Base-by-base conservation (phyloP, 352 stramenopile genomes). In the Hyaloperonospora brassicae region DNA sequence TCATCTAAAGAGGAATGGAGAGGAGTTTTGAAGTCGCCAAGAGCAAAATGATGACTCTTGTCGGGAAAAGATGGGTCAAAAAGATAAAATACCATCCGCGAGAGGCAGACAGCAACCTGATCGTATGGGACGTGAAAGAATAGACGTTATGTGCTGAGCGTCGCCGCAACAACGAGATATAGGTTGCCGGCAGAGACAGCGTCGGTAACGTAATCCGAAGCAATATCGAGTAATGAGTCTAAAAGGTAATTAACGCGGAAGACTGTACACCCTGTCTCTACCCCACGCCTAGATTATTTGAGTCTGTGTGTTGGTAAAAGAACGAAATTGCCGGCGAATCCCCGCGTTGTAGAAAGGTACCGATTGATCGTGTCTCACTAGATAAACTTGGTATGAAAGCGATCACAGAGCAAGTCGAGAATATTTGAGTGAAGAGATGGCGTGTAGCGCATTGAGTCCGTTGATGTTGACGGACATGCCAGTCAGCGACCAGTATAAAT, bases 391-490 rank as follows among this genome's bases (percentile, higher is more conserved):
- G 36, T 42, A 3, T 42, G 11, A 13, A 21, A 3, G 36, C n/a
- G 36, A 42, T 4, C 11, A 42, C 11, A 3, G 36, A 21, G 36
- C 5, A 42, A n/a, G n/a, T 3, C 5, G 2, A 3, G n/a, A 42
- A 12, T n/a, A 42, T 5, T n/a, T 21, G 11, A 21, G 5, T 12
- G 11, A 42, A 21, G n/a, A 42, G n/a, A 11, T 21, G 2, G 3
- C 5, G 5, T 21, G 36, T 12, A 5, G 36, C n/a, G 5, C 3
- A 2, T 42, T 42, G 14, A 42, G n/a, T 21, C 36, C 36, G 36
- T 42, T 42, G 36, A 42, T 42, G 36, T 42, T 42, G 11, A 42
- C n/a, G 36, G 11, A 21, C 11, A 42, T 42, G 36, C 36, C 36
- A 11, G 11, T 42, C 2, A 42, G 36, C 11, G 3, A 13, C 36